A percentile compares a stretch with the other conserved stretches of the same genome.
These are phyloP conservation scores for Torrubiella hemipterigena DNA, from an alignment of 2,329 filamentous ascomycete genomes.

Conservation along the genomic window DNA sequence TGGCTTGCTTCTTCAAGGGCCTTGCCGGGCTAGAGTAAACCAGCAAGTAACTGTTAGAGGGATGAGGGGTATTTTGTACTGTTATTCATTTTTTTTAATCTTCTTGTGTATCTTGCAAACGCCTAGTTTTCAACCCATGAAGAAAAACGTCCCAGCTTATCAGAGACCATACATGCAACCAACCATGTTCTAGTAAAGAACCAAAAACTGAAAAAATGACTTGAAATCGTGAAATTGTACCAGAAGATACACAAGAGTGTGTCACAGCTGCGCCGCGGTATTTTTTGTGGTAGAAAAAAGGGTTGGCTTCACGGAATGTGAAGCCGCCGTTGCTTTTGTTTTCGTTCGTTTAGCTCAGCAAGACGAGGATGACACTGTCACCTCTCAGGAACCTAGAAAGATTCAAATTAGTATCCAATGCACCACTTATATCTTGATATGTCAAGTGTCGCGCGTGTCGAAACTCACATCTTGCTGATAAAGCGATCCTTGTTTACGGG, in stretches of 20 bases:
- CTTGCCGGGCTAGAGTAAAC: conserved; percentile 43
- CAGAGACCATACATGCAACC: conserved; percentile 13
- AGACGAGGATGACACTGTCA: conserved; percentile 77
- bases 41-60: background rate
- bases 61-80: background rate
- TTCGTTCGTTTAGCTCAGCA: conserved; percentile 63
- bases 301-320: conserved; percentile 9
- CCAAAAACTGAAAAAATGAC: background rate
- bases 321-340: background rate
- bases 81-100: background rate
- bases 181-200: background rate
- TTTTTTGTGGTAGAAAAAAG: no score
- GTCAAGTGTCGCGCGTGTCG: background rate
- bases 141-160: conserved; percentile 16
- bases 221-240: background rate
- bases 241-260: no score
- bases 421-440: no score
- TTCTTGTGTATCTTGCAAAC: conserved; percentile 12
- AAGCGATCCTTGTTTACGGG: conserved; percentile 96
- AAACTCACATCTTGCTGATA: conserved; percentile 84
- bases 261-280: no score
- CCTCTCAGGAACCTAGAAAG: conserved; percentile 71
- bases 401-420: no score
- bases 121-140: conserved; percentile 23
- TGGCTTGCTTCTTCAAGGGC: conserved; percentile 73